Evolutionary conservation across 352 stramenopile species (phyloP).

Genomic region (Phytophthora gonapodyides): DNA sequence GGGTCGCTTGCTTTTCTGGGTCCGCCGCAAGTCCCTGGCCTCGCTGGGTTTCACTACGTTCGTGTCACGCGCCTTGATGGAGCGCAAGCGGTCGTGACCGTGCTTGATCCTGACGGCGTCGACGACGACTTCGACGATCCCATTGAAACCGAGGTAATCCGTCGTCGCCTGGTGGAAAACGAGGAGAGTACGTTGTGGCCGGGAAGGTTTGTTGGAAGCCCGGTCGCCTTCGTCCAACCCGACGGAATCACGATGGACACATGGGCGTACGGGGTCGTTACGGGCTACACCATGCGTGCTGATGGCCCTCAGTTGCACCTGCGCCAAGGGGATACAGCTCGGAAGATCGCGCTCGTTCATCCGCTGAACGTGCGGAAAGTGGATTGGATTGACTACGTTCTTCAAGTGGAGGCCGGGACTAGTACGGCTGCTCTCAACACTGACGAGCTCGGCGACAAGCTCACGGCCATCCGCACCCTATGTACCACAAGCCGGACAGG

Average conservation of each 20-base stretch:
- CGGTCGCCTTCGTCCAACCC: slow-evolving; percentile 1
- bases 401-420: neutral
- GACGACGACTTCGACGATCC: slow-evolving; percentile 1
- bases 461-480: neutral
- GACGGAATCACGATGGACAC: neutral
- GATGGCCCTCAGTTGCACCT: too few species aligned
- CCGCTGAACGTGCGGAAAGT: slow-evolving; percentile 5
- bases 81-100: neutral
- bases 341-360: neutral
- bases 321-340: neutral
- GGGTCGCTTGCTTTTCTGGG: slow-evolving; percentile 6
- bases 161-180: neutral
- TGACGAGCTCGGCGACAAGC: neutral
- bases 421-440: slow-evolving; percentile 1
- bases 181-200: neutral
- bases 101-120: neutral
- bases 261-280: slow-evolving; percentile 4
- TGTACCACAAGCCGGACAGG: neutral
- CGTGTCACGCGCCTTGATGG: neutral
- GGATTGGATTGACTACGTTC: slow-evolving; percentile 4
- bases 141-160: neutral
- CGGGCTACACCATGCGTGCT: slow-evolving; percentile 10
- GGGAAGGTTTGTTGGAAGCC: neutral
- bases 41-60: slow-evolving; percentile 11
- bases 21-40: neutral